phyloP scores from a whole-genome alignment of 495 filamentous ascomycete species.

The Lepraria neglecta region DNA sequence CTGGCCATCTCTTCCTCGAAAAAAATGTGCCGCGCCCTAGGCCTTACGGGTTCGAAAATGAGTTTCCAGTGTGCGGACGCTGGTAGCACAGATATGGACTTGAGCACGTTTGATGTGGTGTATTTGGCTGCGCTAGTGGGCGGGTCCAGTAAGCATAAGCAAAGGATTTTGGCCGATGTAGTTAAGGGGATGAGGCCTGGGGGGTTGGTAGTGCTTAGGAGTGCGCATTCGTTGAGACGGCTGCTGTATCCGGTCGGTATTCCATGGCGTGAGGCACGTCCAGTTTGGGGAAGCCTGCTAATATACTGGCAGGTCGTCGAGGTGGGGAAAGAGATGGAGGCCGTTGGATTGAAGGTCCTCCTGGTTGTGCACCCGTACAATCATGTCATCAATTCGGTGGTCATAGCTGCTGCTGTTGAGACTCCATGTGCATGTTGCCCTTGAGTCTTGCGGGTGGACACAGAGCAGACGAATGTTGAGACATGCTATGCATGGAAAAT shows the following conservation, averaged over 20 bases:
- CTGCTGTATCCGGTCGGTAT: constrained; percentile 41
- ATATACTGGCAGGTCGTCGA: constrained; percentile 26
- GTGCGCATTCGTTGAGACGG: constrained; percentile 37
- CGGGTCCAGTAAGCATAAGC: constrained; percentile 32
- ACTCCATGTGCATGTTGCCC: not conserved
- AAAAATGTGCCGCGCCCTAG: constrained; percentile 29
- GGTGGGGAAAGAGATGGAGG: constrained; percentile 20
- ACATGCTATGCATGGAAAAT: no score
- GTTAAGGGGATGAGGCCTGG: constrained; percentile 34
- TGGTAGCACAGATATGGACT: constrained; percentile 19
- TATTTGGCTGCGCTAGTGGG: constrained; percentile 45
- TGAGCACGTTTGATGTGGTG: constrained; percentile 37
- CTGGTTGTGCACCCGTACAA: constrained; percentile 39
- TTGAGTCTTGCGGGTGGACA: not conserved
- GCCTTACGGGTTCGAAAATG: constrained; percentile 26
- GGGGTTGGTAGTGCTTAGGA: constrained; percentile 38
- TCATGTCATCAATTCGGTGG: constrained; percentile 41
- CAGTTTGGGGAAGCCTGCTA: not conserved
- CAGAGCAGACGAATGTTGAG: not conserved
- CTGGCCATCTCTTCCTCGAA: constrained; percentile 32
- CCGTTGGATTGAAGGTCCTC: constrained; percentile 31
- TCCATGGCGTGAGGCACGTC: not conserved
- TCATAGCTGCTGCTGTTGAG: constrained; percentile 28
- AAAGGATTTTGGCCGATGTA: constrained; percentile 31
- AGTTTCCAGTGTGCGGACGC: constrained; percentile 33